These are phyloP conservation scores for Phytophthora rubi DNA, from an alignment of 352 stramenopile genomes.

Conservation along the genomic window DNA sequence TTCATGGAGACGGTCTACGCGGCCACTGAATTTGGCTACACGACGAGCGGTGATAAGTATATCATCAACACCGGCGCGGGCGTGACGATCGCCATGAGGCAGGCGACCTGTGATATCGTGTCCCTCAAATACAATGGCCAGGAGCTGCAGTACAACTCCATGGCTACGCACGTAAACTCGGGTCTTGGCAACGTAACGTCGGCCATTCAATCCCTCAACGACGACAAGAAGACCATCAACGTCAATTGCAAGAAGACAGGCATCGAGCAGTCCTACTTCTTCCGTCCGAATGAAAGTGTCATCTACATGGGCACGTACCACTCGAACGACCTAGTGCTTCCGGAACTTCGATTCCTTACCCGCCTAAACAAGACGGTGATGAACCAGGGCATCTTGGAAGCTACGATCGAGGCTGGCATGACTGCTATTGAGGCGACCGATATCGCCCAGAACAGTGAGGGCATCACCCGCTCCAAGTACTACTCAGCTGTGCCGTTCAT, in stretches of 20 bases:
- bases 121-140: slow-evolving; percentile 48
- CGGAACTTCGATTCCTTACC: slow-evolving; percentile 56
- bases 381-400: slow-evolving; percentile 40
- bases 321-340: slow-evolving; percentile 33
- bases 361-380: slow-evolving; percentile 47
- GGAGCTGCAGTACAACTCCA: slow-evolving; percentile 55
- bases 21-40: slow-evolving; percentile 42
- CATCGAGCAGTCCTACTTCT: slow-evolving; percentile 38
- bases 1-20: slow-evolving; percentile 15
- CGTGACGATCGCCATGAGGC: slow-evolving; percentile 41
- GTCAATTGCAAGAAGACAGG: slow-evolving; percentile 47
- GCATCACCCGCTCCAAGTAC: slow-evolving; percentile 50
- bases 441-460: slow-evolving; percentile 37
- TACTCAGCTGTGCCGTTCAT: slow-evolving; percentile 50
- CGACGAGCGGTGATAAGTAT: slow-evolving; percentile 39
- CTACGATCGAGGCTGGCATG: slow-evolving; percentile 42
- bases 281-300: slow-evolving; percentile 55
- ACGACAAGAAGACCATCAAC: slow-evolving; percentile 51
- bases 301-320: slow-evolving; percentile 70
- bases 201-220: slow-evolving; percentile 39
- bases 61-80: slow-evolving; percentile 42
- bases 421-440: slow-evolving; percentile 52
- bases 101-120: slow-evolving; percentile 48
- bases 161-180: slow-evolving; percentile 50
- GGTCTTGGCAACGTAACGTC: slow-evolving; percentile 41